Conservation (phyloP, 139 green algal genomes). For the Chlorella sp. region DNA sequence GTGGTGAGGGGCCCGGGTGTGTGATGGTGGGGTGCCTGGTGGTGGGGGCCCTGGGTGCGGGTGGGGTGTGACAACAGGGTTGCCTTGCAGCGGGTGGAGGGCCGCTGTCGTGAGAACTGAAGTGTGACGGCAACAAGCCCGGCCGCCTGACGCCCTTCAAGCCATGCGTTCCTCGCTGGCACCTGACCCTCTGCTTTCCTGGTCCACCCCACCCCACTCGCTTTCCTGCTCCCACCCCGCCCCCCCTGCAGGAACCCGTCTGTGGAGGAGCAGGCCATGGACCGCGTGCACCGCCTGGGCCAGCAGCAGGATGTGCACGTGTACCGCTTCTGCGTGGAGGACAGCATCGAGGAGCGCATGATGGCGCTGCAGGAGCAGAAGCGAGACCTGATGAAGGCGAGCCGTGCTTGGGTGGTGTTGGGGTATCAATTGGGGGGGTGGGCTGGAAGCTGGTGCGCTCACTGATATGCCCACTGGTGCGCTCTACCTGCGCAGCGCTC, state of each 20-base stretch:
- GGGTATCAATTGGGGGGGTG: too few species aligned
- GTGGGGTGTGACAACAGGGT: too few species aligned
- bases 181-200: too few species aligned
- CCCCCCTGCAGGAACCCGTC: conserved; percentile 78
- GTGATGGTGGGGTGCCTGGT: not conserved
- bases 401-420: not conserved
- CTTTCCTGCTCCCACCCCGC: not conserved
- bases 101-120: too few species aligned
- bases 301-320: conserved; percentile 60
- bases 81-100: too few species aligned
- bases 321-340: conserved; percentile 58
- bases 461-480: too few species aligned
- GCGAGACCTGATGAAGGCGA: conserved; percentile 44
- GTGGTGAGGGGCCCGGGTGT: conserved; percentile 25
- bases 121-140: too few species aligned
- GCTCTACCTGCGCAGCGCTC: too few species aligned
- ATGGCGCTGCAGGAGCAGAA: conserved; percentile 76
- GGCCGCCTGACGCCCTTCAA: too few species aligned
- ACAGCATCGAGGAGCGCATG: conserved; percentile 86
- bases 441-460: too few species aligned
- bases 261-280: conserved; percentile 72
- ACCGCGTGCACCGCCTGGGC: conserved; percentile 84
- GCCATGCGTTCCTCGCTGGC: too few species aligned
- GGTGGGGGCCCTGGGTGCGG: not conserved
- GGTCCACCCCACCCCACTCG: not conserved